Evolutionary conservation across 179 eudicot genomes (phyloP).

Genomic region (Silene coronaria): DNA sequence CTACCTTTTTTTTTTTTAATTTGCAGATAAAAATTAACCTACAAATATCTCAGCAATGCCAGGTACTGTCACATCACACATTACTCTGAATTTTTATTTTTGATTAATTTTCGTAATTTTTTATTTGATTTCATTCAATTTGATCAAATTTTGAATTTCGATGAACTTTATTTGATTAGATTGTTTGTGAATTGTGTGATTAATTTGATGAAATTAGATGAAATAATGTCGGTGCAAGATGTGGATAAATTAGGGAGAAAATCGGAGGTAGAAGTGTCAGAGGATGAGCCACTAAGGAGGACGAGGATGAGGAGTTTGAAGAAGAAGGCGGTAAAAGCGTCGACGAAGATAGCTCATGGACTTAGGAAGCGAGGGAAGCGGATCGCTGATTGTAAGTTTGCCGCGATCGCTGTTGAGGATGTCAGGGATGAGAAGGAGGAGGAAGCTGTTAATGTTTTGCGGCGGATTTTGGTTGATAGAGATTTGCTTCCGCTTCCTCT

Average conservation of each 20-base stretch:
- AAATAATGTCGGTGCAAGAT: slow-evolving; percentile 35
- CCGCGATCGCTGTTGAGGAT: slow-evolving; percentile 61
- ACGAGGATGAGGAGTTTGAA: slow-evolving; percentile 65
- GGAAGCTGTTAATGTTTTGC: slow-evolving; percentile 61
- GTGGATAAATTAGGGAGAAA: slow-evolving; percentile 47
- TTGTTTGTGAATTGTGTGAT: not conserved
- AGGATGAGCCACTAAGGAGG: slow-evolving; percentile 63
- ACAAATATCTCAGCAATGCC: slow-evolving; percentile 26
- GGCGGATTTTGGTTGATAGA: slow-evolving; percentile 56
- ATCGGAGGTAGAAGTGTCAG: slow-evolving; percentile 60
- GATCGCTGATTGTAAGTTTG: slow-evolving; percentile 58
- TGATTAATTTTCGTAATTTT: not conserved
- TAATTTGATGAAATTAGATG: slow-evolving; percentile 26
- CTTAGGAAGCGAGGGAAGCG: slow-evolving; percentile 57
- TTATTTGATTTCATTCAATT: not conserved
- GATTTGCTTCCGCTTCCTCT: slow-evolving; percentile 65
- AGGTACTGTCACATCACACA: slow-evolving; percentile 24
- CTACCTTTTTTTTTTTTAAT: not conserved
- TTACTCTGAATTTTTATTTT: not conserved
- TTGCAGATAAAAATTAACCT: slow-evolving; percentile 21
- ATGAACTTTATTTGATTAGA: not conserved
- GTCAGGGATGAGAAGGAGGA: slow-evolving; percentile 78
- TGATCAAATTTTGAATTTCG: not conserved
- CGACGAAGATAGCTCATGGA: slow-evolving; percentile 55
- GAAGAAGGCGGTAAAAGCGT: slow-evolving; percentile 75